These are phyloP conservation scores for Globisporangium echinulatum DNA, from an alignment of 352 stramenopile genomes.

Conservation along the genomic window DNA sequence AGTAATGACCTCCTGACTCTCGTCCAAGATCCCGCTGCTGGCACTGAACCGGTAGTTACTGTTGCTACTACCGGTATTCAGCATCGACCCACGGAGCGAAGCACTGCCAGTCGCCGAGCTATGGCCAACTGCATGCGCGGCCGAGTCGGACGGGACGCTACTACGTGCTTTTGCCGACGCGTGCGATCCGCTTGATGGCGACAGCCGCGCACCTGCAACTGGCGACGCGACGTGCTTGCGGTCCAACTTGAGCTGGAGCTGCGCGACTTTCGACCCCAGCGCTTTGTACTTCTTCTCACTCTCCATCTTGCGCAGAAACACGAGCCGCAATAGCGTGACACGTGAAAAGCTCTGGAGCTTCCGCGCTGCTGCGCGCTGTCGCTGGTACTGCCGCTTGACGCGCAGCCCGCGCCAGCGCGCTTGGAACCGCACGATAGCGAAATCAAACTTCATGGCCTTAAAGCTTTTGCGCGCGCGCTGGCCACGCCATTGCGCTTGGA, in stretches of 20 bases:
- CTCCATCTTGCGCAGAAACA: conserved; percentile 77
- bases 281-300: conserved; percentile 77
- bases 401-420: conserved; percentile 57
- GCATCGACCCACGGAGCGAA: conserved; percentile 42
- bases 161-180: conserved; percentile 2
- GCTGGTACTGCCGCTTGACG: conserved; percentile 45
- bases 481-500: conserved; percentile 63
- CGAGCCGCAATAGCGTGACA: conserved; percentile 63
- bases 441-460: conserved; percentile 66
- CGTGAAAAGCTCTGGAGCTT: conserved; percentile 75
- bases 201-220: conserved; percentile 23
- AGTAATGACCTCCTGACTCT: conserved; percentile 85
- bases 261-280: conserved; percentile 63
- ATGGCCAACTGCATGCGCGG: too few species aligned
- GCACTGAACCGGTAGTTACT: conserved; percentile 40
- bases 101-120: too few species aligned
- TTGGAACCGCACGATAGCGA: conserved; percentile 71
- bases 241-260: conserved; percentile 64
- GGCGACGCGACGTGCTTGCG: conserved; percentile 36
- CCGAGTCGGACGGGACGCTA: too few species aligned
- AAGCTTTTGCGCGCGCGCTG: conserved; percentile 54
- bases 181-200: conserved; percentile 26
- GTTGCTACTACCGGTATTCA: conserved; percentile 18
- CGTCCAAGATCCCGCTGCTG: conserved; percentile 73
- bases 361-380: conserved; percentile 33